Evolutionary conservation across 2,329 filamentous ascomycete genomes (phyloP), one percentile per base, ranked within the genome.

Genomic region (Cucurbitaria berberidis): DNA sequence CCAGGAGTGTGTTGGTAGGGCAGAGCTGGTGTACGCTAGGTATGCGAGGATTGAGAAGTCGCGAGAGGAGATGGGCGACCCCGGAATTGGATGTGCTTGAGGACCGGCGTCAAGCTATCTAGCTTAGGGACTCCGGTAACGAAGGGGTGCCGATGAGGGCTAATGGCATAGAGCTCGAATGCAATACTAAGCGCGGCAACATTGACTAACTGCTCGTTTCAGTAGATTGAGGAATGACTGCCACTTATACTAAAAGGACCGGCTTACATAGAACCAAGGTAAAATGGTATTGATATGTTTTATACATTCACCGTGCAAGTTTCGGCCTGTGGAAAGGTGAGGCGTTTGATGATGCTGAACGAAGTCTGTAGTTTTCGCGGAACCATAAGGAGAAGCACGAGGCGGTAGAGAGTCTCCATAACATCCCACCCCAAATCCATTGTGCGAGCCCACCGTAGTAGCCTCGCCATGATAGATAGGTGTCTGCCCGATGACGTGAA

Each of bases 1-100:
- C 21, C 30, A 42, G n/a, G 60, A 65, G 42, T 63, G 58, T 32
- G 45, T 57, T 3, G 18, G 13, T 1, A 52, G 53, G 27, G 59
- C 55, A 1, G 58, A 62, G 35, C 16, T 42, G n/a, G 51, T 64
- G 29, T 50, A 56, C 40, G 35, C n/a, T 16, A 52, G 55, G 18
- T 64, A 50, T 32, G 36, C 41, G 21, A 24, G 13, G 10, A 13
- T 32, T 15, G 34, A 36, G 7, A 11, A 13, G 5, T 11, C 13
- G 30, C 5, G 15, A 34, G 5, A 30, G 11, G 15, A 10, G 9
- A 30, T 3, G 15, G 8, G 8, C 10, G 29, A 11, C 8, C 10
- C 29, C 15, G 11, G 2, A 27, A 5, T 27, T 30, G 7, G 29
- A 13, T 3, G 15, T 30, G 11, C 15, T 13, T 4, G 29, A 30